These are phyloP conservation scores for Anacardium occidentale DNA, from an alignment of 345 rosid species.

Conservation along the genomic window DNA sequence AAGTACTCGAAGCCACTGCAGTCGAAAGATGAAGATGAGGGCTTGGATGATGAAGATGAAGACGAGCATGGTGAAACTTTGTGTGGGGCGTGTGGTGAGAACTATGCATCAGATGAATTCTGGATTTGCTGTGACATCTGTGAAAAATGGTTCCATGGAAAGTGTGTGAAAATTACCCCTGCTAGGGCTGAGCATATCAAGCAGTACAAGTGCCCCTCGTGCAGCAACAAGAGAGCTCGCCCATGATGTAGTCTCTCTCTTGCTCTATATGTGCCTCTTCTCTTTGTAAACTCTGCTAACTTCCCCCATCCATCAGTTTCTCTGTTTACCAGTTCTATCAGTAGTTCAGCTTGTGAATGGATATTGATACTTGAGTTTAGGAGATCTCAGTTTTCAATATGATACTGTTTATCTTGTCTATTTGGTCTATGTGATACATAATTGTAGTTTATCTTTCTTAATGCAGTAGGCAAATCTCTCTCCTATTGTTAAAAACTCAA, in stretches of 20 bases:
- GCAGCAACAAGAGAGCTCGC: constrained; percentile 67
- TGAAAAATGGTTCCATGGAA: constrained; percentile 76
- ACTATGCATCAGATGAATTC: constrained; percentile 68
- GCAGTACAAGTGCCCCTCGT: constrained; percentile 67
- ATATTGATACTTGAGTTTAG: background rate
- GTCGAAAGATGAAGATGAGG: constrained; percentile 47
- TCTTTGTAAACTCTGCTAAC: constrained; percentile 10
- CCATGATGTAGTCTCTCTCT: constrained; percentile 32
- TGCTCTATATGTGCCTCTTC: background rate
- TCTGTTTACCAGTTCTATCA: background rate
- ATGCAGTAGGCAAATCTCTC: background rate
- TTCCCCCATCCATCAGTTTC: constrained; percentile 20
- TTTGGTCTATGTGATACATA: background rate
- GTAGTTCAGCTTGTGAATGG: constrained; percentile 26
- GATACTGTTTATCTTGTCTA: constrained; percentile 1
- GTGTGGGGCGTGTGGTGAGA: constrained; percentile 75
- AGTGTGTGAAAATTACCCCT: constrained; percentile 68
- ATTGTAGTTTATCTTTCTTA: background rate
- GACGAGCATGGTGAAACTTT: constrained; percentile 61
- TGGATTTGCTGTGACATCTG: constrained; percentile 86
- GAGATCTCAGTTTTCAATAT: constrained; percentile 11
- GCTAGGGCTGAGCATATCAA: constrained; percentile 66
- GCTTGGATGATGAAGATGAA: constrained; percentile 49
- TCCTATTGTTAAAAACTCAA: background rate
- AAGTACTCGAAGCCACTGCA: constrained; percentile 36